Evolutionary conservation across 2,329 filamentous ascomycete species (phyloP).

Genomic region (Ilyonectria sp.): DNA sequence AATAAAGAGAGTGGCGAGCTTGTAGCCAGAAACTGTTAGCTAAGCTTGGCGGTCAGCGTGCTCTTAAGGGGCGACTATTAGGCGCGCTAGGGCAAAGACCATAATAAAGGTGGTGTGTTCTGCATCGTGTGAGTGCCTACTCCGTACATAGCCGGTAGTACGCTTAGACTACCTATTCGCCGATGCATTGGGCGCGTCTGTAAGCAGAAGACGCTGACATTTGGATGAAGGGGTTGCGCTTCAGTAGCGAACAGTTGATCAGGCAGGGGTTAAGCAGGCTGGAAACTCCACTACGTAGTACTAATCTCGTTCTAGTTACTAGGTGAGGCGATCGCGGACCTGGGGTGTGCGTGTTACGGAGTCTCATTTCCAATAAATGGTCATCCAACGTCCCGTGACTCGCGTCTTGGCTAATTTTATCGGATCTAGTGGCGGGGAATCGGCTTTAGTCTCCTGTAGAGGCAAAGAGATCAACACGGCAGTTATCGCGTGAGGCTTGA

Average conservation of each 20-base stretch:
- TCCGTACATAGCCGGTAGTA: too few species aligned
- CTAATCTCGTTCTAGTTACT: neutral
- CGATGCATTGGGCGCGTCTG: too few species aligned
- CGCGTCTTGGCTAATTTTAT: neutral
- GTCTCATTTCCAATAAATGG: neutral
- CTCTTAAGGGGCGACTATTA: too few species aligned
- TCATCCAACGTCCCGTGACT: neutral
- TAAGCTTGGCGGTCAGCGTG: too few species aligned
- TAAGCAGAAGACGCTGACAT: too few species aligned
- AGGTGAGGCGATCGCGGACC: neutral
- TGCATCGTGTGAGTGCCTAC: too few species aligned
- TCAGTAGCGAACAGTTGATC: too few species aligned
- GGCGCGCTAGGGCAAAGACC: too few species aligned
- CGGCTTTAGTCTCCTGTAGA: neutral
- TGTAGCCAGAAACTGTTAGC: neutral
- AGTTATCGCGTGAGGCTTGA: neutral
- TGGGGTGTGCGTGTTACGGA: neutral
- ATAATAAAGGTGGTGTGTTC: too few species aligned
- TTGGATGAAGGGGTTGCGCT: too few species aligned
- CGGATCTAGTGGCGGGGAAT: neutral
- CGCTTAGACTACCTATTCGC: too few species aligned
- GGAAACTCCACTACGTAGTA: neutral
- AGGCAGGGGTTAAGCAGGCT: too few species aligned
- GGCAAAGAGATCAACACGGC: neutral
- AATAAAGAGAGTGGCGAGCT: neutral